phyloP scores from a whole-genome alignment of 176 grass and related monocot species.

The Areca catechu region DNA sequence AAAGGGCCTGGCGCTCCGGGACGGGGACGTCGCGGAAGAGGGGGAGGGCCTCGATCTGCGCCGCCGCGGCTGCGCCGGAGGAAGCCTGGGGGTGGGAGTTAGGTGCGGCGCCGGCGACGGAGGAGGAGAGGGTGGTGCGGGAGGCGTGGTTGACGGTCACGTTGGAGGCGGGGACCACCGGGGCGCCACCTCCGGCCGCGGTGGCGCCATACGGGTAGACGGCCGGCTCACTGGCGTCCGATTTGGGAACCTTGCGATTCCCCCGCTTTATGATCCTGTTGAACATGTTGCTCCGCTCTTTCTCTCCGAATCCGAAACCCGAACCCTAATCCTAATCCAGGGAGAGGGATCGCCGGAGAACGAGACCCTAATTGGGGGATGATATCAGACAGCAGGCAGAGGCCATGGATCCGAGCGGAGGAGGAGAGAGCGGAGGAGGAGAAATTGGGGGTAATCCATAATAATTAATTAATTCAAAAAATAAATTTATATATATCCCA shows the following conservation, averaged over 20 bases:
- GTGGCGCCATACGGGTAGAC: background rate
- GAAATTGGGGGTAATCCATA: too few species aligned
- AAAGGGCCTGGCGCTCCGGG: slow-evolving; percentile 2
- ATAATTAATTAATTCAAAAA: too few species aligned
- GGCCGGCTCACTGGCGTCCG: background rate
- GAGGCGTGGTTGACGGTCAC: slow-evolving; percentile 18
- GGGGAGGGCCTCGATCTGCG: slow-evolving; percentile 11
- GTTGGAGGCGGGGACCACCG: background rate
- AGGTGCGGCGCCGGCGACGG: background rate
- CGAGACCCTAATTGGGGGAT: too few species aligned
- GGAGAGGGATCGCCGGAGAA: too few species aligned
- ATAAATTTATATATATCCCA: too few species aligned
- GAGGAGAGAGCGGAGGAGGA: too few species aligned
- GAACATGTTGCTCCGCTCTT: background rate
- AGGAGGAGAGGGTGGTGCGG: background rate
- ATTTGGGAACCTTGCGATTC: slow-evolving; percentile 6
- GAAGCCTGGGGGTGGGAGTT: too few species aligned
- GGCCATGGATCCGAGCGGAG: too few species aligned
- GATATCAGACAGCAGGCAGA: too few species aligned
- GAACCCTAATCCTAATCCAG: too few species aligned
- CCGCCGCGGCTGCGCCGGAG: background rate
- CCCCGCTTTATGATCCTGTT: slow-evolving; percentile 12
- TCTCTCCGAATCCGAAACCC: background rate
- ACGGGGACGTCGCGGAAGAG: slow-evolving; percentile 9
- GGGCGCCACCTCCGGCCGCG: background rate